Conservation (phyloP, 768 basidiomycete species). For the Lentinula edodes region DNA sequence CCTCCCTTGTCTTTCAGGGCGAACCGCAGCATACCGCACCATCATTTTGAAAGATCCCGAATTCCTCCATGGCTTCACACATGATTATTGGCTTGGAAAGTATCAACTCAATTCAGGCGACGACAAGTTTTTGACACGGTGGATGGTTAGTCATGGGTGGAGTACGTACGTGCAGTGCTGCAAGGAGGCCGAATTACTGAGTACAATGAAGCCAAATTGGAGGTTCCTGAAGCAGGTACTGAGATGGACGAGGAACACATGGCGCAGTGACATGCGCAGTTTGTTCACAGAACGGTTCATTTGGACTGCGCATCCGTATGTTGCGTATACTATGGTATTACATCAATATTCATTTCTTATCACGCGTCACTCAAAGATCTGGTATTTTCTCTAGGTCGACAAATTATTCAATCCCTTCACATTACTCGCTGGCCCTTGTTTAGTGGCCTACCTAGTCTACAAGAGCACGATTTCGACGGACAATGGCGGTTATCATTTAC, state of each 20-base stretch:
- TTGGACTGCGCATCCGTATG: constrained; percentile 88
- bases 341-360: constrained; percentile 26
- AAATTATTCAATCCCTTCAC: constrained; percentile 86
- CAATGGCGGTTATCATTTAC: constrained; percentile 74
- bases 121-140: constrained; percentile 91
- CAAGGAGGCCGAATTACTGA: constrained; percentile 78
- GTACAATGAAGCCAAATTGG: constrained; percentile 97
- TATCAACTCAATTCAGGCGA: constrained; percentile 94
- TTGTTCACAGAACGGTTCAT: constrained; percentile 85
- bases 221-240: constrained; percentile 91
- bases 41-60: constrained; percentile 94
- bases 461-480: constrained; percentile 68
- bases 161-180: constrained; percentile 89
- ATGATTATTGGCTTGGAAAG: constrained; percentile 91
- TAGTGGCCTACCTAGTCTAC: constrained; percentile 72
- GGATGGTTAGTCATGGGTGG: constrained; percentile 97
- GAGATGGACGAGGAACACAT: constrained; percentile 92
- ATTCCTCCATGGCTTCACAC: constrained; percentile 88
- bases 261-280: constrained; percentile 84
- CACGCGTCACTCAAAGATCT: neutral
- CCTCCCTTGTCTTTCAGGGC: constrained; percentile 84
- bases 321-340: constrained; percentile 87
- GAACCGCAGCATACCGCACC: constrained; percentile 91
- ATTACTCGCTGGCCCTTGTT: constrained; percentile 74
- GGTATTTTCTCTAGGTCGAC: constrained; percentile 51